A percentile compares a stretch with the other conserved stretches of the same genome.
These are phyloP conservation scores for Elsinoe australis DNA, from an alignment of 2,329 filamentous ascomycete species.

Conservation along the genomic window DNA sequence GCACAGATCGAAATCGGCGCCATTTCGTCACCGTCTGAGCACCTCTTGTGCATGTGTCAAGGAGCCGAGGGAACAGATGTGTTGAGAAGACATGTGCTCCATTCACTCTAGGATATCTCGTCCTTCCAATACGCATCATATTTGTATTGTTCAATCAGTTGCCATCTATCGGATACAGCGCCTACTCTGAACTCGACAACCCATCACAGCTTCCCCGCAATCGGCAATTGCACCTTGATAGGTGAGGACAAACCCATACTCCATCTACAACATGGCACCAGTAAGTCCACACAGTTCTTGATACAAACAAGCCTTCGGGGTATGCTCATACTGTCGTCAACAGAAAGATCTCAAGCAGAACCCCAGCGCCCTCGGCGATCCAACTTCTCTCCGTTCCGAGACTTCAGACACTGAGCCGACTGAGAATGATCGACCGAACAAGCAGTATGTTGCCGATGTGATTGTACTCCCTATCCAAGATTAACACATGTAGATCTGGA, in stretches of 20 bases:
- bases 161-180: no score
- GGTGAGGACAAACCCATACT: no score
- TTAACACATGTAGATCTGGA: no score
- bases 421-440: constrained; percentile 23
- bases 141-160: no score
- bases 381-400: constrained; percentile 32
- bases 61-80: constrained; percentile 4
- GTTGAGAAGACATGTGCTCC: not conserved
- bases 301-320: no score
- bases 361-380: constrained; percentile 31
- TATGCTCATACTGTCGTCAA: no score
- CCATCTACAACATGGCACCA: constrained; percentile 14
- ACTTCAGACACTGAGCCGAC: constrained; percentile 28
- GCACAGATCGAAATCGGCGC: constrained; percentile 11
- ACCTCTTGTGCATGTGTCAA: constrained; percentile 4
- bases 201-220: not conserved
- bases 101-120: not conserved
- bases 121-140: not conserved
- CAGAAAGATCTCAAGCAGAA: constrained; percentile 26
- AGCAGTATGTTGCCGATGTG: no score
- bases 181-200: no score
- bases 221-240: no score
- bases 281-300: not conserved
- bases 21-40: constrained; percentile 2
- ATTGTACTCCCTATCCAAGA: not conserved